Base-by-base conservation (phyloP, 345 rosid species). In the Syzygium jambos region DNA sequence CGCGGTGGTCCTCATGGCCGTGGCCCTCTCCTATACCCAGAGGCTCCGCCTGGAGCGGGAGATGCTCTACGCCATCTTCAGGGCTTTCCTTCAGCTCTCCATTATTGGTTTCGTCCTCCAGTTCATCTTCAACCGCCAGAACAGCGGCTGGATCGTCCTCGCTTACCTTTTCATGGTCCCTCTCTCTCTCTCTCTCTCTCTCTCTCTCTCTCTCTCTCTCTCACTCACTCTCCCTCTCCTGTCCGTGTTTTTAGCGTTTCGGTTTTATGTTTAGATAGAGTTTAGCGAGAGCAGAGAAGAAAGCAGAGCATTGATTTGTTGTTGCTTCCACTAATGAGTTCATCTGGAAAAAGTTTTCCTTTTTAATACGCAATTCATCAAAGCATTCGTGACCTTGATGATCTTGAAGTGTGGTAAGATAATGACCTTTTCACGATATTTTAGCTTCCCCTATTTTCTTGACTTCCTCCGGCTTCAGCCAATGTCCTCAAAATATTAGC, bases 111-210 rank as follows among this genome's bases (percentile, higher is more conserved):
- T 97, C 85, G 98, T 97, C 88, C 94, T 97, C 88, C 96, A 96
- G 86, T 95, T 97, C 93, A 96, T 97, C 87, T 97, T 97, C 63
- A 90, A 56, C 49, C 95, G 92, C 68, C 87, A 93, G 3, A 92
- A 93, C 84, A n/a, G 86, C 51, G 87, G 80, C 16, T 96, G 98
- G 98, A 97, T 97, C 91, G 5, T 97, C 85, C 92, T 95, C 21
- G 98, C 97, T 84, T 97, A 97, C 88, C 93, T 96, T 90, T 96
- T 96, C 95, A 97, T 95, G 99, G 98, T 95, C 22, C 11, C 77
- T 85, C 19, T 61, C 23, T 61, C 6, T 43, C 43, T 41, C 38
- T 34, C 22, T 51, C n/a, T 19, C 13, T 41, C 10, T 23, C 30
- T 13, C 51, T 7, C 49, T 73, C 38, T n/a, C n/a, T 95, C 22